Percentiles rank a stretch among this genome's conserved stretches.
phyloP scores from a whole-genome alignment of 2,329 filamentous ascomycete species.

The Ceratocystis albifundus region DNA sequence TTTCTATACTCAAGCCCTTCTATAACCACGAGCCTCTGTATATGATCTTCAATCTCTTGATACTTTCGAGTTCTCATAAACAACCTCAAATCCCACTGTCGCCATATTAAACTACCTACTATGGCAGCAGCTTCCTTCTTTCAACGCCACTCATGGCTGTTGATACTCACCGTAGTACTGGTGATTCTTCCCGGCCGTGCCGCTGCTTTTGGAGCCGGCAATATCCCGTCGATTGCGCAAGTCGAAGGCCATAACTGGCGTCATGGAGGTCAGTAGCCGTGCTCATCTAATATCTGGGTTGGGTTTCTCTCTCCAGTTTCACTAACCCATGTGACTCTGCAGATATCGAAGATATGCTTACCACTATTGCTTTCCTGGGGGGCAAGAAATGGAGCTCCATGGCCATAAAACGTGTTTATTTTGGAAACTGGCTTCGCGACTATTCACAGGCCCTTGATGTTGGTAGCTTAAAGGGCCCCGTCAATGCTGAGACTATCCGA shows the following conservation, averaged over 20 bases:
- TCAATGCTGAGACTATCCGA: constrained; percentile 66
- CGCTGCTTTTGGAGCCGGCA: constrained; percentile 56
- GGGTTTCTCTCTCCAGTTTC: not conserved
- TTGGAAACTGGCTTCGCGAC: constrained; percentile 78
- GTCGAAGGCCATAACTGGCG: constrained; percentile 59
- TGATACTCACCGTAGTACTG: constrained; percentile 43
- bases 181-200: constrained; percentile 46
- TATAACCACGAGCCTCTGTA: not conserved
- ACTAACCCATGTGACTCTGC: not conserved
- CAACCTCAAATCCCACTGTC: not conserved
- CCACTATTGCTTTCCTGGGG: constrained; percentile 62
- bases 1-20: not conserved
- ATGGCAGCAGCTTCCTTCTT: constrained; percentile 42
- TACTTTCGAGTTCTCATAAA: not conserved
- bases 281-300: too few relatives aligned
- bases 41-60: too few relatives aligned
- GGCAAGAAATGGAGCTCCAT: constrained; percentile 78
- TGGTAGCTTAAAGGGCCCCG: constrained; percentile 58
- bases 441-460: constrained; percentile 78
- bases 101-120: not conserved
- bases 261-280: constrained; percentile 43
- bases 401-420: constrained; percentile 67
- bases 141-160: constrained; percentile 41
- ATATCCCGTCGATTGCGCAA: constrained; percentile 54
- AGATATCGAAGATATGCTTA: constrained; percentile 74